phyloP scores from a whole-genome alignment of 148 eudicot species.

The Amaranthus cruentus region DNA sequence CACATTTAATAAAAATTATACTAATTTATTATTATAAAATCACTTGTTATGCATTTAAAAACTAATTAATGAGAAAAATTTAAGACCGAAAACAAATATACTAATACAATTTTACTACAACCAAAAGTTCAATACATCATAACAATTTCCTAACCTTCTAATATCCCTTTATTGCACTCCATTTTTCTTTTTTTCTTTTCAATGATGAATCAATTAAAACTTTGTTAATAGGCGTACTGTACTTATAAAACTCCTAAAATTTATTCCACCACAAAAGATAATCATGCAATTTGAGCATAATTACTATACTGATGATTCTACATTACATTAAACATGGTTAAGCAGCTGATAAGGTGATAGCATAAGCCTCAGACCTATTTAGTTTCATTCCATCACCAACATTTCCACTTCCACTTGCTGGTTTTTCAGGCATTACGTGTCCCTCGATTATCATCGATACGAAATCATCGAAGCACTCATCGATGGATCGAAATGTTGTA shows the following conservation, averaged over 20 bases:
- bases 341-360: slow-evolving; percentile 24
- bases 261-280: not conserved
- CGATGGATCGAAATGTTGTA: slow-evolving; percentile 23
- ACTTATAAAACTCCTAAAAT: not conserved
- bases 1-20: not conserved
- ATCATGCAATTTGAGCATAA: not conserved
- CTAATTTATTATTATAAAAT: too few species aligned
- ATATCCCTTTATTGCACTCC: not conserved
- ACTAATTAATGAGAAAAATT: too few species aligned
- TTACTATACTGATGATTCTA: not conserved
- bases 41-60: too few species aligned
- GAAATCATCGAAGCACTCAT: slow-evolving; percentile 31
- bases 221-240: too few species aligned
- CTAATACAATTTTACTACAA: not conserved
- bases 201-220: not conserved
- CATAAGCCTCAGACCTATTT: slow-evolving; percentile 16
- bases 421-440: slow-evolving; percentile 11
- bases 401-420: not conserved
- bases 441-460: slow-evolving; percentile 17
- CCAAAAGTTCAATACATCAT: slow-evolving; percentile 5
- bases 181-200: not conserved
- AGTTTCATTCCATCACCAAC: slow-evolving; percentile 13
- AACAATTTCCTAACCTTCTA: not conserved
- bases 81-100: too few species aligned
- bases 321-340: not conserved